phyloP scores from a whole-genome alignment of 23 red algal genomes.

The Gracilariopsis chorda region DNA sequence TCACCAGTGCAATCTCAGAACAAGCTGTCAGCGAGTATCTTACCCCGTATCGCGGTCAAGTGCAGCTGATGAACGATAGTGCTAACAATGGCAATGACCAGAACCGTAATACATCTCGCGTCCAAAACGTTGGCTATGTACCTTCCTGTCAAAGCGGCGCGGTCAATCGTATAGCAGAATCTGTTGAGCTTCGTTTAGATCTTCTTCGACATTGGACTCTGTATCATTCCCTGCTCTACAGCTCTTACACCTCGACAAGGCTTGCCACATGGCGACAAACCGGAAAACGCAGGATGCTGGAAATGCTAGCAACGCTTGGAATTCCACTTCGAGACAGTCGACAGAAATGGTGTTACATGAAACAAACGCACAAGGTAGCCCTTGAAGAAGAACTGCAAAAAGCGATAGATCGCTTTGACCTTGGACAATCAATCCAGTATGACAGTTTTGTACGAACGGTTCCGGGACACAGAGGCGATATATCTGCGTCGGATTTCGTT shows the following conservation, averaged over 20 bases:
- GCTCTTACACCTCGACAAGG: conserved; percentile 53
- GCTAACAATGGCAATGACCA: background rate
- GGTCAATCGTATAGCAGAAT: conserved; percentile 39
- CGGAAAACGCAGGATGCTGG: conserved; percentile 71
- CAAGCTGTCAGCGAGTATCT: conserved; percentile 14
- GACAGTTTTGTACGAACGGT: conserved; percentile 65
- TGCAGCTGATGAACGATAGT: conserved; percentile 29
- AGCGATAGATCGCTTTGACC: conserved; percentile 53
- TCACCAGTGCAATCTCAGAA: conserved; percentile 16
- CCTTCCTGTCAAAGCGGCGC: background rate
- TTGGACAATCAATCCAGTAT: conserved; percentile 54
- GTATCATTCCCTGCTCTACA: conserved; percentile 71
- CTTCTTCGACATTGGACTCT: conserved; percentile 94
- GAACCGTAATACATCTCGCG: background rate
- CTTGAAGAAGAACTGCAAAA: conserved; percentile 42
- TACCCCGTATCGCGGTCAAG: conserved; percentile 18
- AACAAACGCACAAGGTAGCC: conserved; percentile 50
- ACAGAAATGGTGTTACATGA: conserved; percentile 92
- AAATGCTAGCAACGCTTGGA: conserved; percentile 88
- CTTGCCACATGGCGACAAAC: conserved; percentile 79
- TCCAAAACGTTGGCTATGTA: conserved; percentile 49
- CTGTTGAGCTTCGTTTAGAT: conserved; percentile 82
- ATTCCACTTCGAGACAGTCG: conserved; percentile 77
- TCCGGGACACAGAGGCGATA: conserved; percentile 56
- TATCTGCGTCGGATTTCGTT: conserved; percentile 71